A percentile compares a stretch with the other conserved stretches of the same genome.
Conservation (phyloP, 2,329 filamentous ascomycete genomes). For the Nannizzia gypsea region DNA sequence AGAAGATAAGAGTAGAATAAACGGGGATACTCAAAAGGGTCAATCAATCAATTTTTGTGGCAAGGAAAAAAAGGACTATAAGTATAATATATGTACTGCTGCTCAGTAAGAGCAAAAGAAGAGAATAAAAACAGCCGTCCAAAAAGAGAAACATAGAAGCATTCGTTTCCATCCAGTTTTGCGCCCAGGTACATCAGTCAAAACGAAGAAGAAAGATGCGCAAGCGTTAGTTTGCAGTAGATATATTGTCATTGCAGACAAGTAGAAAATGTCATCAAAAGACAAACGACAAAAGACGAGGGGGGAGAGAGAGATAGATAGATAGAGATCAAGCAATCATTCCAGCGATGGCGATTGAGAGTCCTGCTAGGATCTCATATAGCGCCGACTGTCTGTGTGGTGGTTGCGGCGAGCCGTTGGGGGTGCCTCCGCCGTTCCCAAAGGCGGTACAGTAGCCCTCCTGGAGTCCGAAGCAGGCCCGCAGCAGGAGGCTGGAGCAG, state of each 20-base stretch:
- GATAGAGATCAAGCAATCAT: conserved; percentile 28
- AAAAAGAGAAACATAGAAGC: neutral
- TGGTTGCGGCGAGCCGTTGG: conserved; percentile 5
- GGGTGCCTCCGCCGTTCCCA: conserved; percentile 19
- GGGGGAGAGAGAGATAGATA: neutral
- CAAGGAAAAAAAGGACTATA: neutral
- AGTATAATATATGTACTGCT: neutral
- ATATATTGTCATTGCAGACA: neutral
- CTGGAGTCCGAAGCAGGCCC: conserved; percentile 40
- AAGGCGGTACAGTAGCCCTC: conserved; percentile 36
- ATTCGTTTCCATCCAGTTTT: neutral
- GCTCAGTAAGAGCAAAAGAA: neutral
- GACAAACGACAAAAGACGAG: no score
- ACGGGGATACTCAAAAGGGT: no score
- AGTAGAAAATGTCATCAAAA: no score
- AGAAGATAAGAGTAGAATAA: no score
- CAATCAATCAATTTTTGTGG: no score
- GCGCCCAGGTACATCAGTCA: neutral
- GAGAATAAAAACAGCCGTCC: neutral
- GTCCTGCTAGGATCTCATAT: conserved; percentile 32
- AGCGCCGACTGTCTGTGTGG: conserved; percentile 14
- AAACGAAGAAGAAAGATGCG: neutral
- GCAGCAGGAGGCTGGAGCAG: conserved; percentile 35
- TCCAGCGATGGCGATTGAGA: conserved; percentile 37
- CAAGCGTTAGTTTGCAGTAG: neutral